phyloP scores from a whole-genome alignment of 148 eudicot species.

The Vaccinium darrowii region DNA sequence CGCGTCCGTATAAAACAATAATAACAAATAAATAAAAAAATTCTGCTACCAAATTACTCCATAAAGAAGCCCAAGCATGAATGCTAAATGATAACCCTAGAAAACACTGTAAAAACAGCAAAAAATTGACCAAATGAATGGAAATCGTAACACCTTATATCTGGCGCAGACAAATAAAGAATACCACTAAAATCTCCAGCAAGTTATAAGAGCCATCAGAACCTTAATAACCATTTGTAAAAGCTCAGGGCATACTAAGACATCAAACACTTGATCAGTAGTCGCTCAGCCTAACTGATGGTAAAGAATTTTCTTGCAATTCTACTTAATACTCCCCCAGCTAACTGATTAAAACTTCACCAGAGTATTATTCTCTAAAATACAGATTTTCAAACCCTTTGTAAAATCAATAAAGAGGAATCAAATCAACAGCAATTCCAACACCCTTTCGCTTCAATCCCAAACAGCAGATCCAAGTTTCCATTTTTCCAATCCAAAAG shows the following conservation, averaged over 20 bases:
- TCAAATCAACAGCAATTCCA: background rate
- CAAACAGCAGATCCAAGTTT: background rate
- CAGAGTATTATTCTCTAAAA: background rate
- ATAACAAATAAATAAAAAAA: background rate
- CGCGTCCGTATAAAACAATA: background rate
- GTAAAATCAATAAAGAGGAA: background rate
- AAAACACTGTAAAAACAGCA: background rate
- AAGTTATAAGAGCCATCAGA: background rate
- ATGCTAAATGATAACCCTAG: background rate
- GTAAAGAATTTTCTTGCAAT: background rate
- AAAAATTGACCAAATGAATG: background rate
- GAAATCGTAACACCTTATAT: background rate
- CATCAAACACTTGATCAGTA: background rate
- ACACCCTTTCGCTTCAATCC: background rate
- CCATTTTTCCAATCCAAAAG: background rate
- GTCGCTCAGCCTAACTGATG: background rate
- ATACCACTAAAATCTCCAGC: background rate
- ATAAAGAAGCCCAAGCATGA: background rate
- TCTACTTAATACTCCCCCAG: background rate
- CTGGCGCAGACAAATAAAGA: background rate
- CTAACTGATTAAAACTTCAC: background rate
- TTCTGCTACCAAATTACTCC: constrained; percentile 1
- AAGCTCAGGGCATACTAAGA: constrained; percentile 3
- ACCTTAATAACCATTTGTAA: background rate
- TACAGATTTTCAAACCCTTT: background rate